phyloP scores from a whole-genome alignment of 331 rosid genomes.

The Pyracantha coccinea region DNA sequence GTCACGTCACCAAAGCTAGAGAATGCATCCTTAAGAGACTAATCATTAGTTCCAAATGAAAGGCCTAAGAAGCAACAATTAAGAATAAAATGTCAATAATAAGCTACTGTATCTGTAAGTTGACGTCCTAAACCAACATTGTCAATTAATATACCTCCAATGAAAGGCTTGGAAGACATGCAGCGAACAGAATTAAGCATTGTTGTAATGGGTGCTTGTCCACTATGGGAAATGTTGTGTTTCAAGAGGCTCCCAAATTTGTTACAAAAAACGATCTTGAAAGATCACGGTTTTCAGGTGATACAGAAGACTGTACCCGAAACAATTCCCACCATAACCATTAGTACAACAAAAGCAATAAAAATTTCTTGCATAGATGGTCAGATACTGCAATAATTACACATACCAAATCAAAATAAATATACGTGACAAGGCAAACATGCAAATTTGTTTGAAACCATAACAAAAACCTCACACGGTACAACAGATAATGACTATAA shows the following conservation, averaged over 20 bases:
- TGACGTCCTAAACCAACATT: background rate
- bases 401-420: background rate
- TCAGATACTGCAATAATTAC: background rate
- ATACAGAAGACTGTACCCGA: background rate
- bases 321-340: background rate
- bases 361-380: background rate
- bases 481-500: background rate
- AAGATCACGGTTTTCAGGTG: background rate
- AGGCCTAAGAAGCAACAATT: constrained; percentile 36
- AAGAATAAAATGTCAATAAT: background rate
- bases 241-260: constrained; percentile 52
- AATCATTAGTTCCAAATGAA: constrained; percentile 61
- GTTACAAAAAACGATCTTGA: constrained; percentile 44
- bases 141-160: constrained; percentile 44
- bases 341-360: background rate
- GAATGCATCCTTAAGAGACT: constrained; percentile 66
- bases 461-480: background rate
- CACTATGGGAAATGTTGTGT: constrained; percentile 34
- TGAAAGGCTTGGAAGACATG: constrained; percentile 72
- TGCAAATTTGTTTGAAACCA: background rate
- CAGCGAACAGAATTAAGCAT: constrained; percentile 60
- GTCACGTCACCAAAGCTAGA: constrained; percentile 50
- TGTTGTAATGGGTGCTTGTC: constrained; percentile 34
- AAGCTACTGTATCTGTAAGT: background rate
- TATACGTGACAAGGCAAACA: background rate